Conservation (phyloP, 306 rosid genomes). For the Nissolia schottii region DNA sequence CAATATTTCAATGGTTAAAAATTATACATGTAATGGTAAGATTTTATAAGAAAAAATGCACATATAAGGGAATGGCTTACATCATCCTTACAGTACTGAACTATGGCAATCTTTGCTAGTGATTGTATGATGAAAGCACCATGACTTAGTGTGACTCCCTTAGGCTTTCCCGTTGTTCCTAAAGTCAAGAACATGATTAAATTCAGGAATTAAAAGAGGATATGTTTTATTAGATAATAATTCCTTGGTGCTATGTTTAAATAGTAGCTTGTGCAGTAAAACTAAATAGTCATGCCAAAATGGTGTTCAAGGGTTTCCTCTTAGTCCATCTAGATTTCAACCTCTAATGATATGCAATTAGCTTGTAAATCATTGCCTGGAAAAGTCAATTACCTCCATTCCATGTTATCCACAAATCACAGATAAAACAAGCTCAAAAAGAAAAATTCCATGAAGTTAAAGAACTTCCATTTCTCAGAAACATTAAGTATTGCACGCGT, state of each 20-base stretch:
- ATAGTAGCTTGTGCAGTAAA: not conserved
- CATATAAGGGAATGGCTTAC: slow-evolving; percentile 42
- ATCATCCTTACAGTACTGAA: slow-evolving; percentile 83
- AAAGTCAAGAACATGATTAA: slow-evolving; percentile 9
- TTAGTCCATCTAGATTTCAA: too few species aligned
- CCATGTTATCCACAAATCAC: not conserved
- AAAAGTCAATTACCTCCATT: not conserved
- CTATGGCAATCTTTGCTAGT: slow-evolving; percentile 68
- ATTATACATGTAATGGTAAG: slow-evolving; percentile 1
- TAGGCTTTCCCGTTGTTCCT: slow-evolving; percentile 95
- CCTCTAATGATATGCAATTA: too few species aligned
- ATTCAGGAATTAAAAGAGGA: not conserved
- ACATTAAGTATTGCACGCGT: not conserved
- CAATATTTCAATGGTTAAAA: not conserved
- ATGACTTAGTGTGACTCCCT: slow-evolving; percentile 80
- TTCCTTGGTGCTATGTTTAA: not conserved
- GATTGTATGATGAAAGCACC: slow-evolving; percentile 71
- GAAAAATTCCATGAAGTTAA: not conserved
- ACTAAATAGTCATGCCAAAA: too few species aligned
- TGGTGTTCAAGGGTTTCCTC: too few species aligned
- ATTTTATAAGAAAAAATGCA: slow-evolving; percentile 6
- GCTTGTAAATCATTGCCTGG: not conserved
- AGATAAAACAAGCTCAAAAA: not conserved
- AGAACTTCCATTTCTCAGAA: not conserved
- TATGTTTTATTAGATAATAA: not conserved